Percentiles rank a stretch among this genome's conserved stretches.
These are phyloP conservation scores for Skeletonema tropicum DNA, from an alignment of 108 stramenopile genomes.

Conservation along the genomic window DNA sequence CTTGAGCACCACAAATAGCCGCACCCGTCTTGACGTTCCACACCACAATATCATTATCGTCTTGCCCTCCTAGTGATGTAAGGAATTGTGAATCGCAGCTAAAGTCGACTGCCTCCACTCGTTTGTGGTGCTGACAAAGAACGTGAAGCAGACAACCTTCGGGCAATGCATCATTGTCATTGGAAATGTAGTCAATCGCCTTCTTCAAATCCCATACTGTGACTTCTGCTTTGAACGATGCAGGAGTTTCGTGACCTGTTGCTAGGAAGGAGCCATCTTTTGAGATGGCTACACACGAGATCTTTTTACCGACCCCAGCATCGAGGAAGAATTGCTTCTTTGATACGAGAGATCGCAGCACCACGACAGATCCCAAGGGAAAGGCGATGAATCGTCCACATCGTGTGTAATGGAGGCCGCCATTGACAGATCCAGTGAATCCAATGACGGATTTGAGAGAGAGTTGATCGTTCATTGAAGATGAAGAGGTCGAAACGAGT, in stretches of 20 bases:
- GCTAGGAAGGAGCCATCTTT: constrained; percentile 72
- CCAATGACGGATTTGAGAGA: constrained; percentile 58
- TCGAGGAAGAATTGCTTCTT: constrained; percentile 71
- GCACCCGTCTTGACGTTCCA: constrained; percentile 75
- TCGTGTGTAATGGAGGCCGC: constrained; percentile 78
- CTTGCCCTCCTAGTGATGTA: constrained; percentile 79
- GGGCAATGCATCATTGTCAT: constrained; percentile 25
- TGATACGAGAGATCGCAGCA: constrained; percentile 43
- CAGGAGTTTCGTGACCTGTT: constrained; percentile 67
- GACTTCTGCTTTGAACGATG: constrained; percentile 65
- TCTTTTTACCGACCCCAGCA: constrained; percentile 71
- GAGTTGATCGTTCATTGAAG: constrained; percentile 15
- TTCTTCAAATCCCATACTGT: constrained; percentile 78
- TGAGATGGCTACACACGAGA: constrained; percentile 74
- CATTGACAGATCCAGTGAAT: constrained; percentile 61
- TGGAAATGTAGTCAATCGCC: constrained; percentile 51
- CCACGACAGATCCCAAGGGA: constrained; percentile 58
- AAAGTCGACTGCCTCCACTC: constrained; percentile 70
- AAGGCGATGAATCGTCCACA: constrained; percentile 72
- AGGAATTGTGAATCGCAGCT: constrained; percentile 66
- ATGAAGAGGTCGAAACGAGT: neutral
- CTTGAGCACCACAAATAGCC: constrained; percentile 79
- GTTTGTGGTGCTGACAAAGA: constrained; percentile 74
- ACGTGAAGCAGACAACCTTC: constrained; percentile 64
- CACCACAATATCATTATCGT: constrained; percentile 91